phyloP scores from a whole-genome alignment of 1,284 basidiomycete species.

The Takashimella koratensis region DNA sequence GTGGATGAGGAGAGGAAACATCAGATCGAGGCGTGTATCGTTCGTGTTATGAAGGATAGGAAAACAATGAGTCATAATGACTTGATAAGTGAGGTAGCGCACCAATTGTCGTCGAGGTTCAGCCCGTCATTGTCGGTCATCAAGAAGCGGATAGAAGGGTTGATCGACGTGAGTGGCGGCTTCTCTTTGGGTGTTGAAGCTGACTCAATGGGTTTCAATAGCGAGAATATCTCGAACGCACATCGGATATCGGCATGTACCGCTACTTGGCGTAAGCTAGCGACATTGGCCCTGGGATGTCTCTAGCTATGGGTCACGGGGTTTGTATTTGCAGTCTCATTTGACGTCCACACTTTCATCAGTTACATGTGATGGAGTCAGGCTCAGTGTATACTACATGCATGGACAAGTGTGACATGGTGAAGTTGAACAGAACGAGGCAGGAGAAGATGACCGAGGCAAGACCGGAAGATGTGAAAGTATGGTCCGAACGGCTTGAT shows the following conservation, averaged over 20 bases:
- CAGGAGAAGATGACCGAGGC: too few relatives aligned
- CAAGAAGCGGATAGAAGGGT: constrained; percentile 89
- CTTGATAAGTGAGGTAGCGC: constrained; percentile 84
- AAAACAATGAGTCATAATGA: constrained; percentile 87
- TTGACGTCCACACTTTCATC: too few relatives aligned
- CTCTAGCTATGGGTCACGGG: too few relatives aligned
- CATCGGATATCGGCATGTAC: constrained; percentile 42
- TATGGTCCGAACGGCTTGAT: too few relatives aligned
- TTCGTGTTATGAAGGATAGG: constrained; percentile 95
- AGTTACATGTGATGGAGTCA: too few relatives aligned
- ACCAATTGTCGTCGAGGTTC: constrained; percentile 80
- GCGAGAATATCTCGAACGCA: constrained; percentile 48
- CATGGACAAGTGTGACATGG: too few relatives aligned
- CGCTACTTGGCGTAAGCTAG: constrained; percentile 43
- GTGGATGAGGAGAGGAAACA: constrained; percentile 90
- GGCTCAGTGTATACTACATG: too few relatives aligned
- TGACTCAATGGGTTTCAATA: constrained; percentile 14
- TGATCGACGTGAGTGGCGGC: constrained; percentile 72
- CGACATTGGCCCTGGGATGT: too few relatives aligned
- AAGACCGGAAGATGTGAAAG: too few relatives aligned
- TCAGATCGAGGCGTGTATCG: constrained; percentile 95
- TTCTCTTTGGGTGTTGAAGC: constrained; percentile 2
- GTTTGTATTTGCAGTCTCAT: too few relatives aligned
- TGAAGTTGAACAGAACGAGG: too few relatives aligned
- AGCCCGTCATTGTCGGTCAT: constrained; percentile 77